phyloP scores from a whole-genome alignment of 2,329 filamentous ascomycete species.

The Magnaporthiopsis rhizophila region DNA sequence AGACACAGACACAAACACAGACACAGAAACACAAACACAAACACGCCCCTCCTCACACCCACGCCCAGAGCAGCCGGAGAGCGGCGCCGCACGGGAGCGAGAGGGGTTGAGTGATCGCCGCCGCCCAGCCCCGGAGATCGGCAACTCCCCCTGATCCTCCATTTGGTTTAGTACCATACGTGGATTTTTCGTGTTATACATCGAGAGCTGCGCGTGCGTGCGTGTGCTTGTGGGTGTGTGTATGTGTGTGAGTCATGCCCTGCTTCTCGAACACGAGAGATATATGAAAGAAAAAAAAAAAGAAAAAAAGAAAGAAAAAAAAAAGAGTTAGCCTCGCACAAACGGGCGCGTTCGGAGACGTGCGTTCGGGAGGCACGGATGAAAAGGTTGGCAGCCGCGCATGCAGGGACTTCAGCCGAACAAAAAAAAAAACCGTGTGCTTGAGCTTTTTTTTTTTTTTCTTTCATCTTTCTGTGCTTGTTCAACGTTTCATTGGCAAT shows the following conservation, averaged over 20 bases:
- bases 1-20: no score
- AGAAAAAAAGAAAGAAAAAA: no score
- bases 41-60: not conserved
- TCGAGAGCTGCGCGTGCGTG: not conserved
- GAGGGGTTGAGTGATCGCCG: not conserved
- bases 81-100: no score
- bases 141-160: not conserved
- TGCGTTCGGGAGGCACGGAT: not conserved
- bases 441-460: not conserved
- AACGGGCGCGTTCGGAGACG: not conserved
- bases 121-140: not conserved
- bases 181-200: not conserved
- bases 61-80: not conserved
- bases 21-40: not conserved
- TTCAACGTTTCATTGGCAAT: not conserved
- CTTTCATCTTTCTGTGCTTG: not conserved
- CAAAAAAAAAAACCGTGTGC: not conserved
- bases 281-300: no score
- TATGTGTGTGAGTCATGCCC: not conserved
- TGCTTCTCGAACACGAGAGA: no score
- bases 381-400: not conserved
- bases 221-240: no score
- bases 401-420: not conserved
- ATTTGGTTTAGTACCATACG: not conserved
- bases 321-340: not conserved